Percentiles rank a stretch among this genome's conserved stretches.
Conservation (phyloP, 129 eudicot genomes). For the Arctium lappa region DNA sequence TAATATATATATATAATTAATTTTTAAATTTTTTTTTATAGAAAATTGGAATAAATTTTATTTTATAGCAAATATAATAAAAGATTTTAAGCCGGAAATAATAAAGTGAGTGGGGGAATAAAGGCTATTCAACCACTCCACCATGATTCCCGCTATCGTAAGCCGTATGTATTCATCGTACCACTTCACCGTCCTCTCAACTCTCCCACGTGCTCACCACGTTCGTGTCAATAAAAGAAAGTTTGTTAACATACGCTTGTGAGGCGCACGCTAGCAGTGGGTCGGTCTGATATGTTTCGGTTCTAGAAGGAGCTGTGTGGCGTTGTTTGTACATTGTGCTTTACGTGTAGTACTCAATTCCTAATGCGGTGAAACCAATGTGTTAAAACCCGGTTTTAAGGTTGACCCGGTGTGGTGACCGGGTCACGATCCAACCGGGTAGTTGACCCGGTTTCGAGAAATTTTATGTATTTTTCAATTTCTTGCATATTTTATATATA, state of each 20-base stretch:
- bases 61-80: too few relatives aligned
- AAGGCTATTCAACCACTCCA: constrained; percentile 24
- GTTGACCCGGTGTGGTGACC: too few relatives aligned
- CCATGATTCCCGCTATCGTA: constrained; percentile 14
- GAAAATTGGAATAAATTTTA: too few relatives aligned
- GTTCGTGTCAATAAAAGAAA: constrained; percentile 2
- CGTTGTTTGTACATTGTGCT: not conserved
- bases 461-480: too few relatives aligned
- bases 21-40: too few relatives aligned
- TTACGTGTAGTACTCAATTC: not conserved
- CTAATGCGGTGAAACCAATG: not conserved
- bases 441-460: too few relatives aligned
- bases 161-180: constrained; percentile 28
- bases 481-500: too few relatives aligned
- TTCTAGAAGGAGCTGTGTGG: not conserved
- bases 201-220: constrained; percentile 22
- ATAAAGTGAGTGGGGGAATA: constrained; percentile 8
- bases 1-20: too few relatives aligned
- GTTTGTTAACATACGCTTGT: not conserved
- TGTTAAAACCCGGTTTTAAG: too few relatives aligned
- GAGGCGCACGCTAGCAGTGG: not conserved
- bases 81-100: not conserved
- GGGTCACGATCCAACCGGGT: too few relatives aligned
- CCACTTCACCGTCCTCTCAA: constrained; percentile 23
- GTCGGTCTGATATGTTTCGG: not conserved